Conservation (phyloP, 148 eudicot species). For the Bassia scoparia region DNA sequence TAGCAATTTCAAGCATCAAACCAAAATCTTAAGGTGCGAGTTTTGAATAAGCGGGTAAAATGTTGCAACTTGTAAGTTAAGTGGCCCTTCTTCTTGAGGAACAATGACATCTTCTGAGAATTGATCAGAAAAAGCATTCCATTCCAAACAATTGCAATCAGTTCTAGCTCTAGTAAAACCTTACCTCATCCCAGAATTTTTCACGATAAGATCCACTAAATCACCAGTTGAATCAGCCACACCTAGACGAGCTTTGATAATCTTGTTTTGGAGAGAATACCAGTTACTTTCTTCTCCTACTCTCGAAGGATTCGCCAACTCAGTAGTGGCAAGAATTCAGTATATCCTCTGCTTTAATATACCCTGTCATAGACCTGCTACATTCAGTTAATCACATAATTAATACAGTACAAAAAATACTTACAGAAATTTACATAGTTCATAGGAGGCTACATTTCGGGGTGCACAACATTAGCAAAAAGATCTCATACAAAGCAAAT, state of each 20-base stretch:
- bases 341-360: slow-evolving; percentile 82
- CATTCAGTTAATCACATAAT: slow-evolving; percentile 58
- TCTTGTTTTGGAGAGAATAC: slow-evolving; percentile 72
- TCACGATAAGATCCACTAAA: slow-evolving; percentile 60
- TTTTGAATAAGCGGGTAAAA: not conserved
- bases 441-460: not conserved
- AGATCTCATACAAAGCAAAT: not conserved
- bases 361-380: slow-evolving; percentile 83
- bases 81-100: too few species aligned
- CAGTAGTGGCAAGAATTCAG: slow-evolving; percentile 74
- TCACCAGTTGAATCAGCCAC: slow-evolving; percentile 80
- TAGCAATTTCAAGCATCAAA: too few species aligned
- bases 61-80: not conserved
- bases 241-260: slow-evolving; percentile 65
- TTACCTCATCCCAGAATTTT: slow-evolving; percentile 62
- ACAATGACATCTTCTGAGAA: not conserved
- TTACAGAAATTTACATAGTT: not conserved
- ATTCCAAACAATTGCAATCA: not conserved
- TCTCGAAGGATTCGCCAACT: slow-evolving; percentile 77
- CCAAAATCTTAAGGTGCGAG: too few species aligned
- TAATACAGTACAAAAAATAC: slow-evolving; percentile 4
- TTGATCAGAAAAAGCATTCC: not conserved
- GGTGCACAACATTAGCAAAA: not conserved
- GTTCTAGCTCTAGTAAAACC: not conserved
- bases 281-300: slow-evolving; percentile 98